A percentile compares a stretch with the other conserved stretches of the same genome.
These are phyloP conservation scores for Penicillium canescens DNA, from an alignment of 495 filamentous ascomycete genomes.

Conservation along the genomic window DNA sequence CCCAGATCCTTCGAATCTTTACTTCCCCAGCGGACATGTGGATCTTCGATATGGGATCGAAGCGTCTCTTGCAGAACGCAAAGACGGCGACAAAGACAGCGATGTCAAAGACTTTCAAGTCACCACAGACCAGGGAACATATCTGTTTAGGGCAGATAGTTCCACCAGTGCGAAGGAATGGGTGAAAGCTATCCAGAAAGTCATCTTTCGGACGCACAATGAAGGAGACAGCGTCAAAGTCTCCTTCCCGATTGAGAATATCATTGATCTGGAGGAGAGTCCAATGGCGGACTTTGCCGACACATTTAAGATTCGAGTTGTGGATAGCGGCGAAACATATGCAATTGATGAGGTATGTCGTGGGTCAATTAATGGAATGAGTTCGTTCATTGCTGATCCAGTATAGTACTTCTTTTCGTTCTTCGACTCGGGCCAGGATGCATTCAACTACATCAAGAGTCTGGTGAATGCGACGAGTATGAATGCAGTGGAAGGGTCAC, in stretches of 20 bases:
- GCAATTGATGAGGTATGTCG: slow-evolving; percentile 85
- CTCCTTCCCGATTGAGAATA: slow-evolving; percentile 80
- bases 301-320: slow-evolving; percentile 88
- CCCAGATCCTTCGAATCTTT: slow-evolving; percentile 76
- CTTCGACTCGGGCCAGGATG: slow-evolving; percentile 84
- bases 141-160: slow-evolving; percentile 90
- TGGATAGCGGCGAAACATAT: slow-evolving; percentile 90
- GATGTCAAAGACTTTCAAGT: slow-evolving; percentile 76
- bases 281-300: slow-evolving; percentile 91
- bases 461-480: slow-evolving; percentile 67
- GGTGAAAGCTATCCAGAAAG: slow-evolving; percentile 91
- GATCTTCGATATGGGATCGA: slow-evolving; percentile 92
- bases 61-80: slow-evolving; percentile 62
- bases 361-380: background rate
- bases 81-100: slow-evolving; percentile 62
- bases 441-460: slow-evolving; percentile 73
- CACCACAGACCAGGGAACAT: slow-evolving; percentile 78
- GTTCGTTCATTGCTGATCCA: background rate
- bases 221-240: slow-evolving; percentile 98
- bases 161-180: slow-evolving; percentile 89
- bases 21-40: slow-evolving; percentile 90
- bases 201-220: slow-evolving; percentile 94
- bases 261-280: slow-evolving; percentile 91
- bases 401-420: slow-evolving; percentile 95
- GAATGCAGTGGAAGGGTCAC: slow-evolving; percentile 23